Evolutionary conservation across 179 eudicot genomes (phyloP).

Genomic region (Corrigiola litoralis): DNA sequence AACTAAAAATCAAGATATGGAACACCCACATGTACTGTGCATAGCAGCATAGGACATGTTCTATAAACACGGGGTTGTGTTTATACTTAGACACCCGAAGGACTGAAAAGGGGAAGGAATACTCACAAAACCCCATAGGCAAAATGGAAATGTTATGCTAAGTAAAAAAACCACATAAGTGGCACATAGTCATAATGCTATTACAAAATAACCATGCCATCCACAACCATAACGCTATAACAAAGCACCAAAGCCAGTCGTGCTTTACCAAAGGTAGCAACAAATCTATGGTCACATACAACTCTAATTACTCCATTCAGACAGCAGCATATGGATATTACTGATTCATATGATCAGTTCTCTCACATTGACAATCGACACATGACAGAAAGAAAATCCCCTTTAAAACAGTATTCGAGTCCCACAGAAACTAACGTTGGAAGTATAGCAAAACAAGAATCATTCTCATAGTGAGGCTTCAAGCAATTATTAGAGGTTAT

Average conservation of each 20-base stretch:
- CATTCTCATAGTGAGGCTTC: too few relatives aligned
- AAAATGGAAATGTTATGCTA: neutral
- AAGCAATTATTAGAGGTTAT: too few relatives aligned
- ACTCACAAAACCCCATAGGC: neutral
- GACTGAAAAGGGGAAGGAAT: neutral
- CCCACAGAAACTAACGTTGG: too few relatives aligned
- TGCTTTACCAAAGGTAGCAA: neutral
- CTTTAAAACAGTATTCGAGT: too few relatives aligned
- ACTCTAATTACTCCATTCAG: neutral
- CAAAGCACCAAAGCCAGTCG: too few relatives aligned
- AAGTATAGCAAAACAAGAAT: too few relatives aligned
- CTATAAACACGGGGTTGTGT: too few relatives aligned
- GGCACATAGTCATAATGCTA: neutral
- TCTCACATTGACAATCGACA: neutral
- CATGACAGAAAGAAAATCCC: neutral
- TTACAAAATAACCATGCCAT: neutral
- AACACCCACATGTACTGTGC: neutral
- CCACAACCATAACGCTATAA: neutral
- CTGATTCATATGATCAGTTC: neutral
- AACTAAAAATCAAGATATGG: neutral
- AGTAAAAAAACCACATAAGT: neutral
- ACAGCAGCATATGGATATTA: neutral
- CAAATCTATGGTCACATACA: neutral
- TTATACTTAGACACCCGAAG: too few relatives aligned
- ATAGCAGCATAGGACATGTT: too few relatives aligned